Evolutionary conservation across 164 flowering plant genomes (phyloP), one percentile per base, ranked within the genome.

Genomic region (Litsea cubeba): DNA sequence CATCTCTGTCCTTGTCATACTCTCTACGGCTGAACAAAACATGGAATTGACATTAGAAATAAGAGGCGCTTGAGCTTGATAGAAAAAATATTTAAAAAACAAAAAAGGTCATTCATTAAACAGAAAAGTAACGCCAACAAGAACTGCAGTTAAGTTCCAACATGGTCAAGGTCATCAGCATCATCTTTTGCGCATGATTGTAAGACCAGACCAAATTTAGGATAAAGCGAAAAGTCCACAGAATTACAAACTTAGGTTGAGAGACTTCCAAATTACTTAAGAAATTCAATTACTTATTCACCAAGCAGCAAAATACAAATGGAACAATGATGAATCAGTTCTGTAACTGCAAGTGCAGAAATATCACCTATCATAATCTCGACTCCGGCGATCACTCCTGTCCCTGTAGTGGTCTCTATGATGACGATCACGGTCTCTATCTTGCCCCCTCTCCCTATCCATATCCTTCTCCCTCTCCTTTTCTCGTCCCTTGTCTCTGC

Each of bases 1-100:
- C 90, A 62, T 87, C 95, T 76, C 90, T 80, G 30, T 92, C 98
- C 73, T 85, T 87, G 28, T 89, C 92, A 79, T 80, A 82, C 77
- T 92, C 98, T 79, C 85, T 89, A 20, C 87, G 85, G 77, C 98
- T 94, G 78, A 22, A 78, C 72, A 57, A 25, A 71, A 30, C 40
- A 74, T 46, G 51, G 0, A 50, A 51, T n/a, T 10, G 10, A 2
- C 10, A 30, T 15, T n/a, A 50, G 12, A 72, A 35, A 26, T 25
- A 73, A 58, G 12, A 12, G 23, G 22, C n/a, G 57, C 46, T 28
- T 32, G 32, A 28, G 20, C 46, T 40, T 40, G 46, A 40, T 40
- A 40, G 5, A 40, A 40, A 35, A 30, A 30, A 30, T 30, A 30
- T 30, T 30, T 40, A 40, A 40, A 40, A 40, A 40, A 40, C 8